Evolutionary conservation across 352 stramenopile species (phyloP), one percentile per base, ranked within the genome.

Genomic region (Globisporangium spiculum): DNA sequence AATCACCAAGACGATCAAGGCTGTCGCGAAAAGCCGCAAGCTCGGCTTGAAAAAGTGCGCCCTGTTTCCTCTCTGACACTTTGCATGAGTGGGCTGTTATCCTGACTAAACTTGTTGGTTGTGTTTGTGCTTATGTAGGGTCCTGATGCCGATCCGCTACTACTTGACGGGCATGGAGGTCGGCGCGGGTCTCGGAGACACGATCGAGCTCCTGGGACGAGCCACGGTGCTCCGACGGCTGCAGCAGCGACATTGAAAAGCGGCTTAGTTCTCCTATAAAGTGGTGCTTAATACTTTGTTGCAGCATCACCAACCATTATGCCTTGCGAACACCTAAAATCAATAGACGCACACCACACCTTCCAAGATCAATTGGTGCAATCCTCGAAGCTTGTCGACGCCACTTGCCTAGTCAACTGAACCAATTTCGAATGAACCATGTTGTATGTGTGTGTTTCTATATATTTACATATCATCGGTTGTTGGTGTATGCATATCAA

Each of bases 91-190:
- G 22, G 2, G 5, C 7, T 18, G 16, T 7, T 12, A 52, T 2
- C 44, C 18, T 12, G 18, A 52, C 41, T 63, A 4, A 14, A n/a
- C 22, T 26, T 0, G 2, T 27, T 12, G 64, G 53, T 14, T 76
- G 9, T 56, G 12, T 46, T 3, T 46, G 12, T 60, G 22, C 38
- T 68, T 66, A 3, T 72, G 34, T 34, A 95, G 88, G 60, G 83
- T 95, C 53, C 73, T 95, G n/a, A 96, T 96, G 88, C 86, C 88
- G 10, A 83, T 94, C 58, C 88, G 88, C 4, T 96, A 96, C 74
- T 94, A 91, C 63, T 48, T 93, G 27, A 96, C 88, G 1, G 88
- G 85, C 6, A 94, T 94, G 86, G 86, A 94, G 57, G 87, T 96
- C 48, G 88, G 88, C 16, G 88, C 88, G 63, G 82, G 85, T 53